phyloP scores from a whole-genome alignment of 257 asterid genomes.

The Sherardia arvensis region DNA sequence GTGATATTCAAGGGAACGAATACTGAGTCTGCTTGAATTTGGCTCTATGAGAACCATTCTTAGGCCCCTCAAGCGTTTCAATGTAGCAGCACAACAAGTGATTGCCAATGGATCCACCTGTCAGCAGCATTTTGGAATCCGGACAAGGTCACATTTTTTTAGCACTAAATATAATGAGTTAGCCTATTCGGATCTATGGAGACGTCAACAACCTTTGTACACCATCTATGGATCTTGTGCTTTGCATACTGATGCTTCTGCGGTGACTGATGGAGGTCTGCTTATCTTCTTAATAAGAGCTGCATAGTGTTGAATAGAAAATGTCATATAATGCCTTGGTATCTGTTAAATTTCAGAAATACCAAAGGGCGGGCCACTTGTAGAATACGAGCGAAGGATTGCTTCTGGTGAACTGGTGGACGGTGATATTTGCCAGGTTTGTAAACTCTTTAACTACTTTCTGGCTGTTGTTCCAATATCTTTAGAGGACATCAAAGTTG shows the following conservation, averaged over 20 bases:
- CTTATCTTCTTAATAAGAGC: slow-evolving; percentile 3
- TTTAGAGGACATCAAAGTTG: not conserved
- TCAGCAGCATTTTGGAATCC: slow-evolving; percentile 23
- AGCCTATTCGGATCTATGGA: slow-evolving; percentile 27
- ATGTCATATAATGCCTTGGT: not conserved
- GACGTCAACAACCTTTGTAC: slow-evolving; percentile 23
- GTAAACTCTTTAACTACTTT: not conserved
- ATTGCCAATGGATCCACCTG: slow-evolving; percentile 19
- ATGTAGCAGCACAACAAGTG: slow-evolving; percentile 30
- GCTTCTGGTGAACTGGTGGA: slow-evolving; percentile 75
- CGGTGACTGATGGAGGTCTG: slow-evolving; percentile 49
- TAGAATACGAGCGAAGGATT: slow-evolving; percentile 75
- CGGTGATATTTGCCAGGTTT: slow-evolving; percentile 87
- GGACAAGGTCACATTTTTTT: slow-evolving; percentile 22
- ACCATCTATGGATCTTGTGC: slow-evolving; percentile 34
- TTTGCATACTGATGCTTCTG: slow-evolving; percentile 42
- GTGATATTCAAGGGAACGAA: slow-evolving; percentile 12
- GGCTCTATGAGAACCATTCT: slow-evolving; percentile 41
- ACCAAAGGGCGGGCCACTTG: slow-evolving; percentile 63
- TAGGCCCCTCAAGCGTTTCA: slow-evolving; percentile 40
- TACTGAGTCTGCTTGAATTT: not conserved
- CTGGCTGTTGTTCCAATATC: not conserved
- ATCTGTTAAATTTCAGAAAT: slow-evolving; percentile 29
- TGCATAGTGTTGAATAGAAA: not conserved
- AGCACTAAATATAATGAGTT: slow-evolving; percentile 16